phyloP scores from a whole-genome alignment of 169 alveolate genomes.

The Plasmodium malariae region DNA sequence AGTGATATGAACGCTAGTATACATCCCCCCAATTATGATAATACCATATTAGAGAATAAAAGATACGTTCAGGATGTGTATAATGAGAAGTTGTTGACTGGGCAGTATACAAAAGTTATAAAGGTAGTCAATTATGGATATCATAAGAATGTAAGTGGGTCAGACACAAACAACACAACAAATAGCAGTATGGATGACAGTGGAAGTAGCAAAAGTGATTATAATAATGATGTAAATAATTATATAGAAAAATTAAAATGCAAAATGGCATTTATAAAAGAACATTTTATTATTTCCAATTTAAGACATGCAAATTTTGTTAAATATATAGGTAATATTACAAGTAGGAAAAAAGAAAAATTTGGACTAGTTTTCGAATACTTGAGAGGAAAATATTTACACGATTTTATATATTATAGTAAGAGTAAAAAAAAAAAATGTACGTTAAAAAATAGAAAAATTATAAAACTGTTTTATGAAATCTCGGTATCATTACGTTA shows the following conservation, averaged over 20 bases:
- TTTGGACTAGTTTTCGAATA: constrained; percentile 50
- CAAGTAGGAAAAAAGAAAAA: constrained; percentile 12
- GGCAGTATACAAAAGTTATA: too few relatives aligned
- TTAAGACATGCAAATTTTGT: constrained; percentile 54
- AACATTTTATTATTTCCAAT: constrained; percentile 46
- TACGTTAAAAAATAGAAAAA: not conserved
- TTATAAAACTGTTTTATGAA: constrained; percentile 28
- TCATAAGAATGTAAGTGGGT: too few relatives aligned
- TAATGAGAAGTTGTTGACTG: too few relatives aligned
- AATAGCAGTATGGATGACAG: not conserved
- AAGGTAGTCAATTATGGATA: too few relatives aligned
- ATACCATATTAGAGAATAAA: too few relatives aligned
- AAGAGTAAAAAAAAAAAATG: not conserved
- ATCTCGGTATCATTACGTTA: constrained; percentile 18
- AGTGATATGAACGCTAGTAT: too few relatives aligned
- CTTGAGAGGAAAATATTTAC: constrained; percentile 10
- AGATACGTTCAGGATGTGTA: too few relatives aligned
- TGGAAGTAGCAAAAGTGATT: not conserved
- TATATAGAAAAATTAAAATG: not conserved
- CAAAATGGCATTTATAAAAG: constrained; percentile 32
- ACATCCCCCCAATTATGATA: too few relatives aligned
- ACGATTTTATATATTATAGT: constrained; percentile 15
- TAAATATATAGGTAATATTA: constrained; percentile 38
- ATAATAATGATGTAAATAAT: not conserved
- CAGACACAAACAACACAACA: too few relatives aligned